These are phyloP conservation scores for Amaranthus palmeri DNA, from an alignment of 148 eudicot species.

Conservation along the genomic window DNA sequence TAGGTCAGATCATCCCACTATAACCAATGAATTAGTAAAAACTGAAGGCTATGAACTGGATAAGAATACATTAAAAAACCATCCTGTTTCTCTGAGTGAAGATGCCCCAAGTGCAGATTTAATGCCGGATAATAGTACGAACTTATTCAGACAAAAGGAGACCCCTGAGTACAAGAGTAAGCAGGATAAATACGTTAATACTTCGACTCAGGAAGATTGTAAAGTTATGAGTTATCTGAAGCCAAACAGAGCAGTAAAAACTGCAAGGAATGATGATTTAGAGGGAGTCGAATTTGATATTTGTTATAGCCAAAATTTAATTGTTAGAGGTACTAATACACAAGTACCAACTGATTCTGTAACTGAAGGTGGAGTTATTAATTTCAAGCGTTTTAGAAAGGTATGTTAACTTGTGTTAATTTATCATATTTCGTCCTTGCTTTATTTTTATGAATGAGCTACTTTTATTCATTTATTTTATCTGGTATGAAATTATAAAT, in stretches of 20 bases:
- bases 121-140: conserved; percentile 12
- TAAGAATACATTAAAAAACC: conserved; percentile 10
- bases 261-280: conserved; percentile 38
- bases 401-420: conserved; percentile 25
- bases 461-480: too few species aligned
- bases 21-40: conserved; percentile 14
- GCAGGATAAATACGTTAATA: conserved; percentile 17
- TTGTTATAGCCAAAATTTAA: conserved; percentile 65
- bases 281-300: conserved; percentile 62
- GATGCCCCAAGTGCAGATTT: conserved; percentile 13
- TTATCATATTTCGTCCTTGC: background rate
- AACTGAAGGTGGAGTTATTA: conserved; percentile 34
- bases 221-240: conserved; percentile 26
- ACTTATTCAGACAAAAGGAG: conserved; percentile 13
- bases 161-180: conserved; percentile 21
- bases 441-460: too few species aligned
- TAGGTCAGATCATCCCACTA: conserved; percentile 41
- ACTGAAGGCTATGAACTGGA: conserved; percentile 26
- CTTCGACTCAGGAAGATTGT: conserved; percentile 23
- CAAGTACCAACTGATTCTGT: conserved; percentile 30
- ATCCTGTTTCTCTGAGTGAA: conserved; percentile 14
- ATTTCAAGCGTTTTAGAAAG: conserved; percentile 93
- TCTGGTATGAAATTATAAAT: background rate
- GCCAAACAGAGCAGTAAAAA: conserved; percentile 25
- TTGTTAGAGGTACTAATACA: conserved; percentile 47